Evolutionary conservation across 2,329 filamentous ascomycete species (phyloP).

Genomic region (Cladorrhinum sp.): DNA sequence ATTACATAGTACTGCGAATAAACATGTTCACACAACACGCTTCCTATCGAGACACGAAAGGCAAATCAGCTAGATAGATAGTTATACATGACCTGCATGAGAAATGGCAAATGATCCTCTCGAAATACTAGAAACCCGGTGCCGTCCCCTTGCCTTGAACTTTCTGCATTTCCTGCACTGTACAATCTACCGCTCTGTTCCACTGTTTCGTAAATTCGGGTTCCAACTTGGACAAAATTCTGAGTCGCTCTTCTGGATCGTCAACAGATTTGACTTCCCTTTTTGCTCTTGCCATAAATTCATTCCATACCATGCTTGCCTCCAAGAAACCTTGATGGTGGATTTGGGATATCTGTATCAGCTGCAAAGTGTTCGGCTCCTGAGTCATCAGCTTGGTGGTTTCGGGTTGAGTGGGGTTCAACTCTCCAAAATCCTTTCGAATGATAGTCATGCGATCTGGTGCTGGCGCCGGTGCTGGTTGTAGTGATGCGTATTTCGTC

Average conservation of each 20-base stretch:
- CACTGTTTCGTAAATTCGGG: constrained; percentile 15
- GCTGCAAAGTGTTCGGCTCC: background rate
- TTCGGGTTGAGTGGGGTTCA: background rate
- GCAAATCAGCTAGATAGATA: background rate
- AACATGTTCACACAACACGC: background rate
- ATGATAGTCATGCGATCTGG: background rate
- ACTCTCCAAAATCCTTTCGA: background rate
- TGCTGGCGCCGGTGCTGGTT: background rate
- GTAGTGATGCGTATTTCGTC: background rate
- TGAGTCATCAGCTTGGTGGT: background rate
- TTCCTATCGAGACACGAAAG: background rate
- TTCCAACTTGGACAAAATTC: constrained; percentile 14
- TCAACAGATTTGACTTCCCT: constrained; percentile 10
- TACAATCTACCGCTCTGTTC: constrained; percentile 10
- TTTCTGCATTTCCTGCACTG: constrained; percentile 19
- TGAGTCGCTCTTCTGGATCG: constrained; percentile 8
- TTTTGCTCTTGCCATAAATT: constrained; percentile 18
- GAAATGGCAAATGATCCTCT: background rate
- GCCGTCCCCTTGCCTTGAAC: background rate
- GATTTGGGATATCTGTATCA: constrained; percentile 11
- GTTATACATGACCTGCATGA: background rate
- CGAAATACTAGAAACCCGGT: background rate
- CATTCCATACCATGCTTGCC: constrained; percentile 24
- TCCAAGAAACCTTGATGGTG: constrained; percentile 21
- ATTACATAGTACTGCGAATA: background rate